Evolutionary conservation across 208 protist species (phyloP), one percentile per base, ranked within the genome.

Genomic region (Crithidia acanthocephali): DNA sequence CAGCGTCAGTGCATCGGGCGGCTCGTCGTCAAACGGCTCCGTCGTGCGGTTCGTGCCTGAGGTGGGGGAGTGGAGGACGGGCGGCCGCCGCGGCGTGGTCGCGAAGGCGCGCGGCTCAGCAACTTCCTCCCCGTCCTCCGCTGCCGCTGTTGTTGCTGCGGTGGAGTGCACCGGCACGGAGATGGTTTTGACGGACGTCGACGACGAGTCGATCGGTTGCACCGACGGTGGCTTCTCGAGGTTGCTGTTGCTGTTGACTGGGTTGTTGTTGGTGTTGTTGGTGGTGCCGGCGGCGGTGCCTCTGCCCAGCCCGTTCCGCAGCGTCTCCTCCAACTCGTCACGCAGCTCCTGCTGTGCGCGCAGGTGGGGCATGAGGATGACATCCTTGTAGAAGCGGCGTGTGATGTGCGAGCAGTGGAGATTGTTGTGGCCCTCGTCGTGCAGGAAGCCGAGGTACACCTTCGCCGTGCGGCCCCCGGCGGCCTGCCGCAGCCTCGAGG

Each of bases 361-460:
- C 44, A 82, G 50, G 66, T 86, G 81, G 0, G 76, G 81, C 32
- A 76, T 1, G 45, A 86, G 59, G 37, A 83, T 82, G n/a, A 80
- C 37, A 53, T 81, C 76, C 61, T 77, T 86, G 73, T 82, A 82
- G 63, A 86, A 86, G 66, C 76, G 81, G 20, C 76, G 72, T 15
- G 73, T 74, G 22, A 76, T 32, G 37, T 61, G 63, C 20, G 75
- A 61, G 51, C 81, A 82, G 53, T 69, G 40, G 30, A 86, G 32
- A 56, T 83, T 65, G 57, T 83, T 82, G 76, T 82, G 81, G 20
- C 65, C 76, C 25, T 57, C 68, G 23, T 60, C 48, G 47, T 30
- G 25, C 45, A 83, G 47, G 28, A 83, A 35, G 20, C 69, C 66
- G 18, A 82, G 64, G 44, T 80, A 86, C 8, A 86, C 73, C 59